These are phyloP conservation scores for Trypethelium eluteriae DNA, from an alignment of 495 filamentous ascomycete genomes.

Conservation along the genomic window DNA sequence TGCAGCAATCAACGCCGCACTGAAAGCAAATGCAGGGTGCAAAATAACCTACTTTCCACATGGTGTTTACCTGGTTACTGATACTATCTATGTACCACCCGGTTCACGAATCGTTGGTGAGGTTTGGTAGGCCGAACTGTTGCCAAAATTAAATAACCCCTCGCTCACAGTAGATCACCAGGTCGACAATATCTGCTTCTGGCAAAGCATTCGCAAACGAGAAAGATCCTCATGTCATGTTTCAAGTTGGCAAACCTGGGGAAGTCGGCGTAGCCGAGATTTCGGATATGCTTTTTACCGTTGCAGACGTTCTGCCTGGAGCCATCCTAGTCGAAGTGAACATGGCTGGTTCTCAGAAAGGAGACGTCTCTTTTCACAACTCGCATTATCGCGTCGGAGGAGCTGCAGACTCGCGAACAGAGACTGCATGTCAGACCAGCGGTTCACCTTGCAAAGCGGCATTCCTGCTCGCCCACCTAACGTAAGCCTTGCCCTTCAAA, in stretches of 20 bases:
- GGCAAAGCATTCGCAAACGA: conserved; percentile 30
- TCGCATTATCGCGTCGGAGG: conserved; percentile 49
- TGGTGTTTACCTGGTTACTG: conserved; percentile 47
- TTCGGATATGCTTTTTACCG: conserved; percentile 42
- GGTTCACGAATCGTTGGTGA: conserved; percentile 52
- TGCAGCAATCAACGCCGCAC: conserved; percentile 23
- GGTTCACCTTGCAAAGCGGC: conserved; percentile 56
- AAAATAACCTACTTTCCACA: conserved; percentile 31
- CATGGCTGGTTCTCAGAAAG: conserved; percentile 22
- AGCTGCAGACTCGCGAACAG: conserved; percentile 40
- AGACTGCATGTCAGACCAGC: conserved; percentile 41
- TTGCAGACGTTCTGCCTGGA: conserved; percentile 33
- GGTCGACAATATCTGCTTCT: neutral
- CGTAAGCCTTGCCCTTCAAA: conserved; percentile 41
- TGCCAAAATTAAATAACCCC: conserved; percentile 37
- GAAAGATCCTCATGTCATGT: conserved; percentile 35
- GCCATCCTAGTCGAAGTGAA: conserved; percentile 38
- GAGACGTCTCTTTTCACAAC: conserved; percentile 20
- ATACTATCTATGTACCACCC: conserved; percentile 50
- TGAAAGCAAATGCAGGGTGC: neutral
- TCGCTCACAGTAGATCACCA: conserved; percentile 18
- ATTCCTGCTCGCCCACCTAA: conserved; percentile 62
- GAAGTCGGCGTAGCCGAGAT: conserved; percentile 32
- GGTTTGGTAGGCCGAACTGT: conserved; percentile 35
- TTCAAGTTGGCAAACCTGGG: conserved; percentile 34